Percentiles rank a stretch among this genome's conserved stretches.
phyloP scores from a whole-genome alignment of 129 eudicot species.

The Pseudognaphalium luteoalbum region DNA sequence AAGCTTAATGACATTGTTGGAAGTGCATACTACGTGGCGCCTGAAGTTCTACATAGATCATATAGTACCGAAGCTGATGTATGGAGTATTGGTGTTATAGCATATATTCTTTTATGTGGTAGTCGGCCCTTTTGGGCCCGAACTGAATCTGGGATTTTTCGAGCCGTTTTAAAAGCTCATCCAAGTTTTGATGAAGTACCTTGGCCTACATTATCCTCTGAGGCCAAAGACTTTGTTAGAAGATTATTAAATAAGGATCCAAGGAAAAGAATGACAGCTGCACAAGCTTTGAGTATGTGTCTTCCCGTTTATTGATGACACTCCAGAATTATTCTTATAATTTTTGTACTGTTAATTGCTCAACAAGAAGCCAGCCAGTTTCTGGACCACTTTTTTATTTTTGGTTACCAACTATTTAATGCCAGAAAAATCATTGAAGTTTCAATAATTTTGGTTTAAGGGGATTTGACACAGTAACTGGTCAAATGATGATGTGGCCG shows the following conservation, averaged over 20 bases:
- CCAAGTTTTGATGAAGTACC: constrained; percentile 43
- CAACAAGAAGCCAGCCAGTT: not conserved
- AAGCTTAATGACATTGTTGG: constrained; percentile 77
- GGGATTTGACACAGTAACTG: not conserved
- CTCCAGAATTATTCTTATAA: not conserved
- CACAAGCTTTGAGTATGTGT: constrained; percentile 77
- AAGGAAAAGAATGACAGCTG: constrained; percentile 91
- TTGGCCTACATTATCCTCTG: constrained; percentile 69
- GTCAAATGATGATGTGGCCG: not conserved
- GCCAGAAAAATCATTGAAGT: not conserved
- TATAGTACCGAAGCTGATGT: constrained; percentile 37
- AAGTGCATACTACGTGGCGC: constrained; percentile 42
- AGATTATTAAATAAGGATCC: constrained; percentile 82
- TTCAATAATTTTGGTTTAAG: not conserved
- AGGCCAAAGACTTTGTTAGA: constrained; percentile 88
- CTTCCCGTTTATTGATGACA: not conserved
- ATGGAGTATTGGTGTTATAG: constrained; percentile 46
- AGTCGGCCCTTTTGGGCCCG: constrained; percentile 47
- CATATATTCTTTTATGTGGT: constrained; percentile 64
- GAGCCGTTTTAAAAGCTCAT: constrained; percentile 40
- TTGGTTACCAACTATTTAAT: not conserved
- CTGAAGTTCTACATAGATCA: constrained; percentile 40
- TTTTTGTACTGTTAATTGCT: not conserved
- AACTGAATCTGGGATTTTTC: constrained; percentile 40
- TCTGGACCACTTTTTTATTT: not conserved